phyloP scores from a whole-genome alignment of 2,329 filamentous ascomycete genomes.

The Trichoderma sp. region DNA sequence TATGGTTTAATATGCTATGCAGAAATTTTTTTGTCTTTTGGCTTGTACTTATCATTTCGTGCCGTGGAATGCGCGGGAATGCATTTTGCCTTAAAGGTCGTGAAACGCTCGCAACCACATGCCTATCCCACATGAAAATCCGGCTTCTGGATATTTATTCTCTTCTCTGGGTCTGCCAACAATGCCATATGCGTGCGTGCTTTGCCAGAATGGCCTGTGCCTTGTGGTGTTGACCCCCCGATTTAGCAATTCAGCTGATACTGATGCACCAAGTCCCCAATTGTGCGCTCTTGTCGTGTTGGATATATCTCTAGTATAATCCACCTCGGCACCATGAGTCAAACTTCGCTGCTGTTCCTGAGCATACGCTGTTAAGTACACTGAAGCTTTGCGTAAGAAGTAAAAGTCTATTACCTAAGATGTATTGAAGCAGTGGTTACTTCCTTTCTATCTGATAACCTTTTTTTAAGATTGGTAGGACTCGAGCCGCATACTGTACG shows the following conservation, averaged over 20 bases:
- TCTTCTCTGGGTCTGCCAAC: neutral
- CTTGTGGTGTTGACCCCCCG: too few relatives aligned
- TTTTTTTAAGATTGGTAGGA: neutral
- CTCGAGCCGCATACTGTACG: neutral
- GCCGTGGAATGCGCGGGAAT: neutral
- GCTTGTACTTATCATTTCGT: neutral
- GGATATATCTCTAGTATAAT: neutral
- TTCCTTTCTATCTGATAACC: neutral
- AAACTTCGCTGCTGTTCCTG: neutral
- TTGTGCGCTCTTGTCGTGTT: neutral
- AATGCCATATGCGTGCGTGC: too few relatives aligned
- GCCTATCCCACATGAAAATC: neutral
- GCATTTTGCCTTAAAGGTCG: neutral
- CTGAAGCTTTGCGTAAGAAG: neutral
- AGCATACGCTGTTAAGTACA: neutral
- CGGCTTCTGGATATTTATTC: neutral
- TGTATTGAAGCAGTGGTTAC: neutral
- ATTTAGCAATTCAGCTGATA: too few relatives aligned
- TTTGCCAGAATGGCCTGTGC: too few relatives aligned
- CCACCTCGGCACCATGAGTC: neutral
- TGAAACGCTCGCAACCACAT: neutral
- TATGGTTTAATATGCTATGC: neutral
- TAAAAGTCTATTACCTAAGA: neutral
- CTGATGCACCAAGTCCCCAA: neutral
- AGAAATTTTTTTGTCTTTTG: neutral